Percentiles rank a stretch among this genome's conserved stretches.
Evolutionary conservation across 176 grass and related monocot species (phyloP).

Genomic region (Puccinellia tenuiflora): DNA sequence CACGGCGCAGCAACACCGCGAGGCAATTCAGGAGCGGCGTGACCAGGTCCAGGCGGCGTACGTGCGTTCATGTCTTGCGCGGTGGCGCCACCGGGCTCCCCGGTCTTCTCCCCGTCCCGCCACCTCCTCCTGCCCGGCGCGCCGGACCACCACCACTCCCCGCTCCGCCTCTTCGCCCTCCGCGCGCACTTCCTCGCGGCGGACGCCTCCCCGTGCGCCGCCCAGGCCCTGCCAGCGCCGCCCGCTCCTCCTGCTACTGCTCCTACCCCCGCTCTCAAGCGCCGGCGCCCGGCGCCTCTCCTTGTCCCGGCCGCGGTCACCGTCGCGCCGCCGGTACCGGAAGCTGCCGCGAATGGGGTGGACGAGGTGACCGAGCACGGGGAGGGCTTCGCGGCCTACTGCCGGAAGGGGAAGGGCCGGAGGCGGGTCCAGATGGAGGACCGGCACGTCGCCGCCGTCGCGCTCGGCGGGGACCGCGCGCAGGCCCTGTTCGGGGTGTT

Average conservation of each 20-base stretch:
- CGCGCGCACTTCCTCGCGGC: neutral
- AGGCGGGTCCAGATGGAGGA: constrained; percentile 12
- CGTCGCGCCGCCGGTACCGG: neutral
- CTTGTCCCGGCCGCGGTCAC: neutral
- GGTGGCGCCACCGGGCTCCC: neutral
- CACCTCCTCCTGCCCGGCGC: neutral
- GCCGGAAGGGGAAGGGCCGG: neutral
- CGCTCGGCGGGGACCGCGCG: neutral
- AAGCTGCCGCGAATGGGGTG: neutral
- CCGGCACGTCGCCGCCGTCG: constrained; percentile 8
- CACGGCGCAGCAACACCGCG: too few relatives aligned
- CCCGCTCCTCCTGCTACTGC: neutral
- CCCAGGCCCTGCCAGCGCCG: neutral
- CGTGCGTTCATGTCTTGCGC: constrained; percentile 5
- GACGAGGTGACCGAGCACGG: neutral
- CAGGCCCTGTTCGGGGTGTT: neutral
- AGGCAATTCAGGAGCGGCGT: too few relatives aligned
- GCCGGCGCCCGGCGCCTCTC: neutral
- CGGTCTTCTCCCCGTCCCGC: constrained; percentile 3
- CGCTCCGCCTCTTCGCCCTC: neutral
- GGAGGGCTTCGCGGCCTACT: neutral
- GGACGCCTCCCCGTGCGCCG: neutral
- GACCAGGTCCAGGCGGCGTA: neutral
- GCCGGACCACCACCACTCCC: neutral
- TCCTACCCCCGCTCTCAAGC: neutral